Conservation (phyloP, 306 rosid species). For the Medicago lupulina region DNA sequence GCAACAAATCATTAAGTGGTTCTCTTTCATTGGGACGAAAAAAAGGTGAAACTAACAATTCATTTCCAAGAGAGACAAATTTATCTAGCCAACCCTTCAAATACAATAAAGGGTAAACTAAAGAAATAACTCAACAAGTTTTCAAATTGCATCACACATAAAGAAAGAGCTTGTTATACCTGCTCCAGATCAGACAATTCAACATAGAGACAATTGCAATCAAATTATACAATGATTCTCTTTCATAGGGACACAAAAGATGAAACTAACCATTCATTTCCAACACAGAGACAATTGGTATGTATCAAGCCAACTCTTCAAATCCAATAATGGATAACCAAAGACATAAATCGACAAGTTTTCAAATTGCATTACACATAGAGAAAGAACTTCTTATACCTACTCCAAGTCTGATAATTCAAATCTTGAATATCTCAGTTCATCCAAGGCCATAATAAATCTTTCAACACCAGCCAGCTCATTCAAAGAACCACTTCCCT, state of each 20-base stretch:
- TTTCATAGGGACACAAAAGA: too few relatives aligned
- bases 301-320: conserved; percentile 9
- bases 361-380: not conserved
- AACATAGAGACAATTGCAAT: too few relatives aligned
- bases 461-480: conserved; percentile 55
- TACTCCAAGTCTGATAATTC: conserved; percentile 52
- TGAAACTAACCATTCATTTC: too few relatives aligned
- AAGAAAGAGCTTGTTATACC: too few relatives aligned
- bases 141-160: too few relatives aligned
- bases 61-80: conserved; percentile 5
- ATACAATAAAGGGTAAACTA: too few relatives aligned
- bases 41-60: conserved; percentile 21
- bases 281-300: too few relatives aligned
- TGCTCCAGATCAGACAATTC: too few relatives aligned
- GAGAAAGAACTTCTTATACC: too few relatives aligned
- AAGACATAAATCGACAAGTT: conserved; percentile 17
- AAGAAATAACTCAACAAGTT: too few relatives aligned
- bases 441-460: conserved; percentile 76
- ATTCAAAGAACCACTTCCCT: conserved; percentile 57
- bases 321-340: conserved; percentile 19
- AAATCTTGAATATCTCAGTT: conserved; percentile 76
- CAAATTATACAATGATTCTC: too few relatives aligned
- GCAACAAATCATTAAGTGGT: conserved; percentile 8
- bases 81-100: too few relatives aligned
- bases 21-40: conserved; percentile 28